phyloP scores from a whole-genome alignment of 495 filamentous ascomycete genomes.

The Neurospora sp. region DNA sequence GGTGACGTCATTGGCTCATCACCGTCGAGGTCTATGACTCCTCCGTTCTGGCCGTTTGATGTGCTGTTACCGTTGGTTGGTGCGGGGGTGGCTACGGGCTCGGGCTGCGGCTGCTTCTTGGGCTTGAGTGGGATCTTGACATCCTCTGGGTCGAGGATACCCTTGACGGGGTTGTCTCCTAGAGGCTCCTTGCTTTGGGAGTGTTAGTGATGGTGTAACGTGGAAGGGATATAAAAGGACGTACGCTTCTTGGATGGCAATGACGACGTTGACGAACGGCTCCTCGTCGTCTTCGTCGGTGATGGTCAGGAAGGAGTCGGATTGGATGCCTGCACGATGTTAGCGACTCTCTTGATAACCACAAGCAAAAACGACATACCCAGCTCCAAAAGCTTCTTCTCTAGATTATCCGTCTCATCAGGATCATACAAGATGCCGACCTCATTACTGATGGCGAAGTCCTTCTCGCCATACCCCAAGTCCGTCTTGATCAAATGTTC shows the following conservation, averaged over 20 bases:
- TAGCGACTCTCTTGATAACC: constrained; percentile 7
- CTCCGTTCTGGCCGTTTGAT: constrained; percentile 15
- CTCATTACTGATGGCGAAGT: constrained; percentile 66
- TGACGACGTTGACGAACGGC: constrained; percentile 72
- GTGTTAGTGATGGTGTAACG: background rate
- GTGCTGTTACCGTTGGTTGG: constrained; percentile 17
- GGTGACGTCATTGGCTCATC: constrained; percentile 15
- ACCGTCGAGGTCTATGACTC: background rate
- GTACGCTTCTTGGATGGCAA: constrained; percentile 48
- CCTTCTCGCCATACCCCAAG: constrained; percentile 70
- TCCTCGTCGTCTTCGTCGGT: constrained; percentile 78
- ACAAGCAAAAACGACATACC: constrained; percentile 34
- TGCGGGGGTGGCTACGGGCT: background rate
- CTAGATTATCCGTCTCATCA: constrained; percentile 77
- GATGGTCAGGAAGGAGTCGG: constrained; percentile 71
- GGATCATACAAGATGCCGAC: constrained; percentile 73
- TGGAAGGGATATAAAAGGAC: constrained; percentile 7
- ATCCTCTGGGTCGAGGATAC: constrained; percentile 14
- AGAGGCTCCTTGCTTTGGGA: constrained; percentile 22
- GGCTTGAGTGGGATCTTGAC: constrained; percentile 37
- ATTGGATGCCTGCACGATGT: constrained; percentile 37
- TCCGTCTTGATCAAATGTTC: constrained; percentile 56
- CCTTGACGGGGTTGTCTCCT: constrained; percentile 30
- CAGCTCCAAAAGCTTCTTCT: constrained; percentile 68
- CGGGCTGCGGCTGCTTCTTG: constrained; percentile 23